Evolutionary conservation across 2,329 filamentous ascomycete genomes (phyloP), one percentile per base, ranked within the genome.

Genomic region (Xylariomycetidae sp.): DNA sequence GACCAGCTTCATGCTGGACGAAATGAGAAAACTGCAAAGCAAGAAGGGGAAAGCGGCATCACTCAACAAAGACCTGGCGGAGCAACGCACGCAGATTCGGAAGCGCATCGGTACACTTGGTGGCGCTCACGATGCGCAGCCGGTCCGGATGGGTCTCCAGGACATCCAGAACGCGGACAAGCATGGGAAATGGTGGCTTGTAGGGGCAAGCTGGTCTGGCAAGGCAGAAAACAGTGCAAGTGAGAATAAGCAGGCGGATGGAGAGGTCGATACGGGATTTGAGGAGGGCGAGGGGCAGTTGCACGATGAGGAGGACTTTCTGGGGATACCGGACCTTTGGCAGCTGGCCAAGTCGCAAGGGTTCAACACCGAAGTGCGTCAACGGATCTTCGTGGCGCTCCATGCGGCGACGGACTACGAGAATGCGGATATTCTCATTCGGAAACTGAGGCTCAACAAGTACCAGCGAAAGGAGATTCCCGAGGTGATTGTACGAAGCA

Each of bases 1-100:
- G 36, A 96, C 90, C 2, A 94, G 85, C 47, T 96, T 96, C 62
- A 97, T 97, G 89, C 85, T 98, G 32, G 90, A 97, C 53, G 92
- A 85, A 1, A 95, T 98, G 58, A 88, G 85, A 38, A 87, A 95
- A 50, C 70, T 98, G 18, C 95, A 95, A 58, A 95, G 94, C 66
- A 96, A 92, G 62, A 87, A 87, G 39, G 73, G 89, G 53, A 96
- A 90, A 59, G 80, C 82, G 11, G 80, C 79, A 12, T 74, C 74
- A 4, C 73, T 75, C 27, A 85, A 84, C 25, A 85, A 85, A 1
- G 77, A 74, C 3, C 69, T 94, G 5, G 77, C 82, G 2, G 88
- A 96, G 51, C 87, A 95, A 50, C 85, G 86, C 2, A 82, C 81
- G 12, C 80, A 85, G 29, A 94, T 97, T 80, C 88, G 87, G 61